These are phyloP conservation scores for Aphanomyces euteiches DNA, from an alignment of 352 stramenopile species.

Conservation along the genomic window DNA sequence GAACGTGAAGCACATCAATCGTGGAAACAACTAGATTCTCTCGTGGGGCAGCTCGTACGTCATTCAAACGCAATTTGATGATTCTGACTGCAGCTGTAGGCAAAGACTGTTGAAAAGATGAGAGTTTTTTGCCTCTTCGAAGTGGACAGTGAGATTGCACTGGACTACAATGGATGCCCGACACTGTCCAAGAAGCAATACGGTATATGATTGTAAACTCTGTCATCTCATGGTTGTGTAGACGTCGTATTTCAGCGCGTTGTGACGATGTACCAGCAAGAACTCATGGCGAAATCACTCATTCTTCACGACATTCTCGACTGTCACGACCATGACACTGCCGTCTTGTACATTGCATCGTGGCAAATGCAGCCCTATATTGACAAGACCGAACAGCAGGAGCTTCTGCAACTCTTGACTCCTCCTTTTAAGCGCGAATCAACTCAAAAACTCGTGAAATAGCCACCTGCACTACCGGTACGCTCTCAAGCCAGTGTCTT, in stretches of 20 bases:
- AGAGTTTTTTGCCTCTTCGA: constrained; percentile 8
- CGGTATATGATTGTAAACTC: neutral
- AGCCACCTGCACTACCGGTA: neutral
- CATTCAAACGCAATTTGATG: neutral
- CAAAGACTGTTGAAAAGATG: constrained; percentile 10
- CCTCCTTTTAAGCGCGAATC: constrained; percentile 1
- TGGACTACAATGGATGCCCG: neutral
- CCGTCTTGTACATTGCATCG: constrained; percentile 72
- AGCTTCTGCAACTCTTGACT: neutral
- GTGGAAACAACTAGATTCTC: neutral
- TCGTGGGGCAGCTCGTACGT: constrained; percentile 7
- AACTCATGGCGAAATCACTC: constrained; percentile 73
- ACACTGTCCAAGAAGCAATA: constrained; percentile 14
- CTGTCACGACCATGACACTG: constrained; percentile 57
- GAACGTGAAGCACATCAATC: constrained; percentile 23
- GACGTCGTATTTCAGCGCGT: constrained; percentile 60
- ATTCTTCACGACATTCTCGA: constrained; percentile 68
- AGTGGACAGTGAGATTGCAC: neutral
- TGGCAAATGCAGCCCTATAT: constrained; percentile 87
- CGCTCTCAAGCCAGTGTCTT: neutral
- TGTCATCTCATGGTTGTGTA: constrained; percentile 22
- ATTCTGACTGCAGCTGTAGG: constrained; percentile 11
- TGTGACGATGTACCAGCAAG: constrained; percentile 70
- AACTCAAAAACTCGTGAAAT: constrained; percentile 14
- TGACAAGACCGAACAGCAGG: constrained; percentile 33